Base-by-base conservation (phyloP, 208 protist genomes). In the Trypanosoma mega region DNA sequence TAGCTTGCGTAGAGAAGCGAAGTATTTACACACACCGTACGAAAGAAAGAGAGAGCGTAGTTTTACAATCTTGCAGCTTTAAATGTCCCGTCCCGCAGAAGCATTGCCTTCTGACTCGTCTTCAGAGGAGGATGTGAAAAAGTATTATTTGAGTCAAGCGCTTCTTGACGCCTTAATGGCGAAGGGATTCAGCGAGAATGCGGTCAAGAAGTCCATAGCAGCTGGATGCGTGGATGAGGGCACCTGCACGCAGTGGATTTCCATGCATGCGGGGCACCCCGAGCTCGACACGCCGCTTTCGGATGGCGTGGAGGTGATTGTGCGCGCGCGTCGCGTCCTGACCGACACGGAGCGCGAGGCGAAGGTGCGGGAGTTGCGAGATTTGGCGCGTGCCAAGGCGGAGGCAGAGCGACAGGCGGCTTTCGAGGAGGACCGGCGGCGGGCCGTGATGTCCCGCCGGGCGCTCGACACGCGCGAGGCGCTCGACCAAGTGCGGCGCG, bases 191-290 rank as follows among this genome's bases (percentile, higher is more conserved):
- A 91, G 85, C 58, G 88, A 92, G 16, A 92, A 90, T 53, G 88
- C 88, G 9, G 85, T 92, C 45, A 94, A 94, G 49, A 94, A 94
- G 72, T 88, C 85, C 2, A 88, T 94, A 41, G 85, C 85, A 3
- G 59, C 85, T 4, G 88, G 88, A 8, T 94, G 88, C 66, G 59
- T 94, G 33, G 73, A 94, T 54, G 82, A 87, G 51, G 36, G 52
- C 14, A 91, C 85, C 37, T 94, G 85, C 64, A 80, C 73, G 21
- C 74, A 86, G 68, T 94, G 88, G 85, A 83, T 94, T n/a, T 68
- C 68, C 5, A 84, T 94, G 88, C 88, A 94, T 68, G 70, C 77
- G 47, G 85, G 75, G 7, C 82, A 92, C 58, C 77, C 88, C 3
- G 84, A 94, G 31, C 82, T 94, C 4, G 82, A 94, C 65, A 89